Conservation (phyloP, 805 yeast species). For the Blastobotrys chiropterorum region DNA sequence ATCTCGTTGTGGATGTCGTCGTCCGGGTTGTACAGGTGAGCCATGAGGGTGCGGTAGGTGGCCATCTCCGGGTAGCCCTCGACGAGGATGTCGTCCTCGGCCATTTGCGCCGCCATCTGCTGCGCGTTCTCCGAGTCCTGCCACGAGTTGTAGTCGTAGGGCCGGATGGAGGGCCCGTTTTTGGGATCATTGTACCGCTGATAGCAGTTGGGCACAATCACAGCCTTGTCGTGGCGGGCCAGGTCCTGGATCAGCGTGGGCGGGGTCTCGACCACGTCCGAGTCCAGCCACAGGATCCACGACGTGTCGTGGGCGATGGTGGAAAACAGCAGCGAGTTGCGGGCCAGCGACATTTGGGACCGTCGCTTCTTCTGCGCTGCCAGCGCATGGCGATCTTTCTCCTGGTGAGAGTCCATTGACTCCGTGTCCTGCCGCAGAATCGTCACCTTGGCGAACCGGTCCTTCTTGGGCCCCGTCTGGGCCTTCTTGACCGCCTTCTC, state of each 20-base stretch:
- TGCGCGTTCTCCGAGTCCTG: constrained; percentile 62
- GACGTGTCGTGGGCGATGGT: constrained; percentile 83
- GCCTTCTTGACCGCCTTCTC: constrained; percentile 69
- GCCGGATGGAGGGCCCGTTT: constrained; percentile 57
- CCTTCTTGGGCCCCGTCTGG: constrained; percentile 57
- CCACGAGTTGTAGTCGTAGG: constrained; percentile 97
- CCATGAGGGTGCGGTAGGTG: constrained; percentile 93
- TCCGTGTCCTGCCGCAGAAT: constrained; percentile 83
- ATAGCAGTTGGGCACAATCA: constrained; percentile 87
- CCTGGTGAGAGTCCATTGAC: constrained; percentile 65
- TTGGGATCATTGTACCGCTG: constrained; percentile 68
- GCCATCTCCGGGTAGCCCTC: constrained; percentile 94
- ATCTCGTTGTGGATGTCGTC: constrained; percentile 63
- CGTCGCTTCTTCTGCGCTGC: constrained; percentile 84
- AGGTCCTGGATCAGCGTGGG: constrained; percentile 77
- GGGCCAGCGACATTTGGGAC: constrained; percentile 84
- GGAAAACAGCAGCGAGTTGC: constrained; percentile 86
- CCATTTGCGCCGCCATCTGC: constrained; percentile 61
- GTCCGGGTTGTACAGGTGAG: constrained; percentile 63
- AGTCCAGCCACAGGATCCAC: constrained; percentile 96
- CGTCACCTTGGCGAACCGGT: constrained; percentile 75
- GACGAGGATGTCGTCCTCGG: constrained; percentile 85
- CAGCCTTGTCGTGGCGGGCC: constrained; percentile 77
- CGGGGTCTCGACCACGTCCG: constrained; percentile 90
- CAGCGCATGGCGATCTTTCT: constrained; percentile 86